Conservation (phyloP, 768 basidiomycete genomes). For the Boletus tomentosulus region DNA sequence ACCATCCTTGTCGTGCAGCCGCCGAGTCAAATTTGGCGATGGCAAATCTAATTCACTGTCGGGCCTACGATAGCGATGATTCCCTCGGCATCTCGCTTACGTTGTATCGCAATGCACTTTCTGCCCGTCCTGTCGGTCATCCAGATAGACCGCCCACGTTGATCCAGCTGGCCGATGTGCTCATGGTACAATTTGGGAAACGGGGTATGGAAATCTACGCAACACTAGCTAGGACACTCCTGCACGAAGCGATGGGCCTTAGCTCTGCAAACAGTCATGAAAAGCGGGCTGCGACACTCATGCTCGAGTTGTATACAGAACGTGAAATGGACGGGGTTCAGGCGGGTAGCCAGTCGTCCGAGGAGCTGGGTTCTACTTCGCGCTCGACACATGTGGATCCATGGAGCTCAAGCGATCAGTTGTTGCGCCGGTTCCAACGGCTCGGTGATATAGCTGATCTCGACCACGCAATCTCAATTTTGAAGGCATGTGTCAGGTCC, state of each 20-base stretch:
- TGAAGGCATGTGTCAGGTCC: not conserved
- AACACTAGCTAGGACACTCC: not conserved
- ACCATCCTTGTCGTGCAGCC: not conserved
- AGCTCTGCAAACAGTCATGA: not conserved
- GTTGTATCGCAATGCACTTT: too few relatives aligned
- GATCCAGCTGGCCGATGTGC: not conserved
- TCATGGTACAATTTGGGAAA: not conserved
- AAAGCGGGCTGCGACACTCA: not conserved
- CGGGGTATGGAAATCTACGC: not conserved
- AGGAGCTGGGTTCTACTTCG: not conserved
- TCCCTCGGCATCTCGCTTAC: too few relatives aligned
- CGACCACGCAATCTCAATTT: not conserved
- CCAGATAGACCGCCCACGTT: not conserved
- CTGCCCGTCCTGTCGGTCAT: not conserved
- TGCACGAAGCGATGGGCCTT: not conserved
- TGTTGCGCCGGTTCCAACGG: not conserved
- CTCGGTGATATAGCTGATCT: not conserved
- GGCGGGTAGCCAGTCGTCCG: not conserved
- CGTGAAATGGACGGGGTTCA: too few relatives aligned
- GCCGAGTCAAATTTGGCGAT: not conserved
- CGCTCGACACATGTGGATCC: not conserved
- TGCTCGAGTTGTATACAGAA: not conserved
- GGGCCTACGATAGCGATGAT: too few relatives aligned
- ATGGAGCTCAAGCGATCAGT: not conserved
- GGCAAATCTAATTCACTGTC: not conserved